Base-by-base conservation (phyloP, 1,139 yeast species). In the Saccharomycopsis hybrid region DNA sequence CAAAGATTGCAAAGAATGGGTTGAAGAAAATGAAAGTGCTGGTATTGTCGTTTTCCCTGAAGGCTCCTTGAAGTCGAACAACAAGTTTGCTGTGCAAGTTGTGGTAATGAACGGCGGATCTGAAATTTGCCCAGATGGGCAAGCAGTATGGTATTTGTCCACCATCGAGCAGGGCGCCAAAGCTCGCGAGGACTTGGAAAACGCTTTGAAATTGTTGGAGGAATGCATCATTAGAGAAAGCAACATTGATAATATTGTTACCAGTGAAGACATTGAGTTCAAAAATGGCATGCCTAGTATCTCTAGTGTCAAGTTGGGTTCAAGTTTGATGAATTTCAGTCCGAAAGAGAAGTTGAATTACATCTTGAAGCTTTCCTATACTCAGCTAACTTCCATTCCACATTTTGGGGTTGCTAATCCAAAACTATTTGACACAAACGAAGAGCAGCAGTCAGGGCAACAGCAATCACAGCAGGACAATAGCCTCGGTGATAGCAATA, bases 41-140 rank as follows among this genome's bases (percentile, higher is more conserved):
- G 87, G 96, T 0, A 74, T 89, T 43, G 95, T 90, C 18, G 95
- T 89, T 1, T 92, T 92, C 73, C 97, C 98, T n/a, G 94, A 96
- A 27, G 77, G 77, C 27, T 80, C 96, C 0, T 73, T 90, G 51
- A 74, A 83, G 13, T 75, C 86, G 1, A 68, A 75, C 51, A 90
- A 90, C 63, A 69, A 69, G 50, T 73, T 71, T 55, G 86, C 94
- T 4, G 94, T 92, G 32, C 97, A 90, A 66, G 94, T 84, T 3
- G 70, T 90, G 41, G 85, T 92, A 42, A 81, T 87, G 71, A 95
- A 95, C 46, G 80, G 89, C 11, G 92, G 87, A 8, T 73, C 92
- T 1, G 97, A 96, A 13, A 84, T 85, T 56, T 89, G 96, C 59
- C 96, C 97, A 0, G 66, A 65, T n/a, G 95, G 88, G 44, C 92